These are phyloP conservation scores for Botrytis fabae DNA, from an alignment of 2,329 filamentous ascomycete genomes.

Conservation along the genomic window DNA sequence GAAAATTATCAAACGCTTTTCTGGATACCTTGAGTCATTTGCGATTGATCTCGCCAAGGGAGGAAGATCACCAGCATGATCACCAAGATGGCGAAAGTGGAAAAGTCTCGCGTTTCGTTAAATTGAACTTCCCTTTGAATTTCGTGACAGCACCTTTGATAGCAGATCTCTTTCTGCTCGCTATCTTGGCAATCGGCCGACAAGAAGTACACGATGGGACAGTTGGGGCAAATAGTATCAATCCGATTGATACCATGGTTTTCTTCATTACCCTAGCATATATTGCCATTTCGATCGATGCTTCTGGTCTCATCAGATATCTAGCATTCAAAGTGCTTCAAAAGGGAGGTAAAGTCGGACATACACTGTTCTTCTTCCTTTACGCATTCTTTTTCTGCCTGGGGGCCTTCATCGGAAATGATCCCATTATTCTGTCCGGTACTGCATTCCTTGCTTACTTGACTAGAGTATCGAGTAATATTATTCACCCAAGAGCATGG, in stretches of 20 bases:
- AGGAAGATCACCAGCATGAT: slow-evolving; percentile 33
- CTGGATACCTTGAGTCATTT: slow-evolving; percentile 47
- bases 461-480: slow-evolving; percentile 73
- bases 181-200: slow-evolving; percentile 66
- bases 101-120: slow-evolving; percentile 47
- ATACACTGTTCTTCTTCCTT: slow-evolving; percentile 69
- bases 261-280: slow-evolving; percentile 76
- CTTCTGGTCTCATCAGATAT: slow-evolving; percentile 70
- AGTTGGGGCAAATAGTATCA: slow-evolving; percentile 64
- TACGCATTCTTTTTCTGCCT: slow-evolving; percentile 71
- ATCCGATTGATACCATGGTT: slow-evolving; percentile 70
- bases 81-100: slow-evolving; percentile 35
- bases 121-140: slow-evolving; percentile 63
- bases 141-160: slow-evolving; percentile 70
- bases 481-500: slow-evolving; percentile 69
- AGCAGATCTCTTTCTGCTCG: slow-evolving; percentile 69
- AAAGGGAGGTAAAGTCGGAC: slow-evolving; percentile 66
- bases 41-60: slow-evolving; percentile 55
- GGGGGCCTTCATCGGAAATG: slow-evolving; percentile 70
- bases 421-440: slow-evolving; percentile 72
- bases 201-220: slow-evolving; percentile 69
- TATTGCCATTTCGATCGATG: slow-evolving; percentile 75
- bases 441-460: slow-evolving; percentile 76
- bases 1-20: slow-evolving; percentile 48
- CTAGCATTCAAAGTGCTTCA: slow-evolving; percentile 70